phyloP scores from a whole-genome alignment of 1,284 basidiomycete genomes.

The Phellopilus nigrolimitatus region DNA sequence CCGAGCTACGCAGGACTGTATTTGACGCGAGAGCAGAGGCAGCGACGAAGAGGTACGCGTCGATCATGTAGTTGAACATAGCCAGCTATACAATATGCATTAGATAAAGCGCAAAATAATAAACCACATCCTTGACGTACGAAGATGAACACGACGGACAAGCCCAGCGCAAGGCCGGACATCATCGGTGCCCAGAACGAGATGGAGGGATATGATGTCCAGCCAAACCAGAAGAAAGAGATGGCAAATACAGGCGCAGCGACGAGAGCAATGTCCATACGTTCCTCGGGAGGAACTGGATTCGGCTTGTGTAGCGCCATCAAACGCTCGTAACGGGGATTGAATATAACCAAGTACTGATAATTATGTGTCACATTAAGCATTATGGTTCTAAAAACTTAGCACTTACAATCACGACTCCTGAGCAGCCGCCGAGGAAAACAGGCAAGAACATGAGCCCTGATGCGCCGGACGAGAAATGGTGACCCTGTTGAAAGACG shows the following conservation, averaged over 20 bases:
- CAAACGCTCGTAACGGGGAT: slow-evolving; percentile 46
- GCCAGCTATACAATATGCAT: slow-evolving; percentile 34
- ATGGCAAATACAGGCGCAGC: slow-evolving; percentile 52
- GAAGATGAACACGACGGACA: slow-evolving; percentile 53
- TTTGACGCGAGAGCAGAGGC: slow-evolving; percentile 56
- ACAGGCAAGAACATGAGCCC: slow-evolving; percentile 52
- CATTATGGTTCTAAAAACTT: slow-evolving; percentile 22
- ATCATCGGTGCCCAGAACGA: slow-evolving; percentile 56
- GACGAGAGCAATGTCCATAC: slow-evolving; percentile 50
- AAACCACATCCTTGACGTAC: slow-evolving; percentile 33
- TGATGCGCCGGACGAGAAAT: slow-evolving; percentile 45
- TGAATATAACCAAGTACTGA: slow-evolving; percentile 49
- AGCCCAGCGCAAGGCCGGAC: slow-evolving; percentile 47
- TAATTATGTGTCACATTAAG: slow-evolving; percentile 26
- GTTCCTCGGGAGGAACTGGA: slow-evolving; percentile 63
- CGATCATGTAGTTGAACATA: slow-evolving; percentile 54
- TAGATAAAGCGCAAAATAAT: background rate
- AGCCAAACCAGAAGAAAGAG: slow-evolving; percentile 68
- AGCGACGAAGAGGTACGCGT: slow-evolving; percentile 50
- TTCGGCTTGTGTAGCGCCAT: slow-evolving; percentile 42
- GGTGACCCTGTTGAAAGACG: slow-evolving; percentile 49
- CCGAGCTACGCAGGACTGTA: slow-evolving; percentile 50
- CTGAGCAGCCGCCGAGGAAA: slow-evolving; percentile 48
- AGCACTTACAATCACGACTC: slow-evolving; percentile 37
- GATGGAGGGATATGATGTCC: slow-evolving; percentile 51